Evolutionary conservation across 495 filamentous ascomycete species (phyloP).

Genomic region (Niebla homalea): DNA sequence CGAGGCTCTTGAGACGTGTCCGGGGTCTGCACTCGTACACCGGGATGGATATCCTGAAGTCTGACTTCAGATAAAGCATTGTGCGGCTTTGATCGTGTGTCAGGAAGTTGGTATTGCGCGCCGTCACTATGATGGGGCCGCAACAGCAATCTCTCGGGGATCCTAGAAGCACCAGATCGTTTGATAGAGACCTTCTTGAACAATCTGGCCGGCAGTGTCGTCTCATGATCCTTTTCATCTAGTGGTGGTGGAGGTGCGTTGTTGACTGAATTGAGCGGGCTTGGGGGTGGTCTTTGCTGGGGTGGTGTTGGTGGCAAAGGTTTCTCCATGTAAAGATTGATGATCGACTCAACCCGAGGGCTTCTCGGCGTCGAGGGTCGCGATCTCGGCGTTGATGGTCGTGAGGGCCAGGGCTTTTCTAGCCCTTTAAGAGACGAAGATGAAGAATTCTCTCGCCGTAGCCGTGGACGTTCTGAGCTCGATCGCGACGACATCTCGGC

Average conservation of each 20-base stretch:
- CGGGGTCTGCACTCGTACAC: background rate
- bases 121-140: background rate
- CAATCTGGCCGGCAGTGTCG: background rate
- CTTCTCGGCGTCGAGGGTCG: background rate
- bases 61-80: background rate
- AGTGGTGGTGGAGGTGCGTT: background rate
- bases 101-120: background rate
- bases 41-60: background rate
- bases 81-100: background rate
- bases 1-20: background rate
- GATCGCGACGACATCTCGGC: background rate
- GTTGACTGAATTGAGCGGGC: slow-evolving; percentile 2
- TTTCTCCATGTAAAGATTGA: slow-evolving; percentile 1
- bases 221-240: background rate
- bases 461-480: background rate
- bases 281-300: background rate
- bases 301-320: background rate
- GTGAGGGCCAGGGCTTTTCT: background rate
- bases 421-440: background rate
- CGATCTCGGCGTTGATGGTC: background rate
- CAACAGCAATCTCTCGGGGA: background rate
- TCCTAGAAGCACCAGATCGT: background rate
- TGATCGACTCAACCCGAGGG: background rate
- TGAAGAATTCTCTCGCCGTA: background rate
- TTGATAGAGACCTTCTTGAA: background rate